A percentile compares a stretch with the other conserved stretches of the same genome.
These are phyloP conservation scores for Podospora didyma DNA, from an alignment of 495 filamentous ascomycete genomes.

Conservation along the genomic window DNA sequence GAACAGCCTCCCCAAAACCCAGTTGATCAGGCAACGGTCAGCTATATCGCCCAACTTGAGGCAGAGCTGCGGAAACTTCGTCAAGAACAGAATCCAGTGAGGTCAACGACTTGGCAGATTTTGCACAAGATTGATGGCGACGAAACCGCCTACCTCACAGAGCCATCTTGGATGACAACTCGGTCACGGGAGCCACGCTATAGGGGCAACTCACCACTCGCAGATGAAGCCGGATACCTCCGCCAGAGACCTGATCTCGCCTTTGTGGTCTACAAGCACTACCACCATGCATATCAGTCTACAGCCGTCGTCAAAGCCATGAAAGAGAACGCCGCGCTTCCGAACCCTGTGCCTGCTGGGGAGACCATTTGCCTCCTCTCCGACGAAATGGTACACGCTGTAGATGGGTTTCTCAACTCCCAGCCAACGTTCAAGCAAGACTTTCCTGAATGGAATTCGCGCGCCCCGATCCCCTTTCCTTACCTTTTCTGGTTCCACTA, in stretches of 20 bases:
- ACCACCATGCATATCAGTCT: background rate
- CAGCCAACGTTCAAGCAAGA: background rate
- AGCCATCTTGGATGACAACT: background rate
- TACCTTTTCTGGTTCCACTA: background rate
- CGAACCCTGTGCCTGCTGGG: background rate
- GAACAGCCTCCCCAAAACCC: background rate
- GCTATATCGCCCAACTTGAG: background rate
- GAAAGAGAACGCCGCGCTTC: background rate
- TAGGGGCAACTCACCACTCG: background rate
- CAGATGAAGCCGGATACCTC: background rate
- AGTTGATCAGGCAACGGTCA: background rate
- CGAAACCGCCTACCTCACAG: background rate
- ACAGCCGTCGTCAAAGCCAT: background rate
- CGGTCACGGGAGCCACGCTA: background rate
- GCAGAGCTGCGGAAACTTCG: background rate
- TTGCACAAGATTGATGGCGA: background rate
- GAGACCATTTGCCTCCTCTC: background rate
- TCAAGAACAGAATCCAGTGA: background rate
- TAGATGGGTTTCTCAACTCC: background rate
- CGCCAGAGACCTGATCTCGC: background rate
- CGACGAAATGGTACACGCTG: background rate
- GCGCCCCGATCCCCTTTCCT: background rate
- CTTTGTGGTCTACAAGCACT: background rate
- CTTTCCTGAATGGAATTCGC: background rate
- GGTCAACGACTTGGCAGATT: background rate